Base-by-base conservation (phyloP, 768 basidiomycete species). In the Collybiopsis luxurians region DNA sequence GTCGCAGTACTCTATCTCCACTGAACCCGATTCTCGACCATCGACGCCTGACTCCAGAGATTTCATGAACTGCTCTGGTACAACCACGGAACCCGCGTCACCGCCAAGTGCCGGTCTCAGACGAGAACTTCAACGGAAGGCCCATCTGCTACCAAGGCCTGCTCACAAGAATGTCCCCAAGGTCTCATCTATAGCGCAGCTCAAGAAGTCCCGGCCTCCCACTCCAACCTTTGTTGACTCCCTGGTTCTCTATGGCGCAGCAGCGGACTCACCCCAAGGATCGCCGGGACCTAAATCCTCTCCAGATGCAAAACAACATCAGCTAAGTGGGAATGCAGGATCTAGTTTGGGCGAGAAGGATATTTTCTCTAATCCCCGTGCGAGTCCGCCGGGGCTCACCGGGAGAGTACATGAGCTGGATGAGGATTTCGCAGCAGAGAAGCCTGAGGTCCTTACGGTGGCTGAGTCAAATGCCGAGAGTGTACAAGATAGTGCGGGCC, bases 371-470 rank as follows among this genome's bases (percentile, higher is more conserved):
- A 23, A 15, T 10, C 50, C 50, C 24, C 36, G 10, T 24, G 34
- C 21, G 15, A 51, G 50, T 39, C 50, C 50, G n/a, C 50, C 50
- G 21, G 50, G 50, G 11, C 50, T 51, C 11, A 49, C 48, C 19
- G 48, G 48, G 13, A 34, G n/a, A 24, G 17, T 11, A 6, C 31
- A 30, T 2, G 27, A 23, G 6, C 4, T 30, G 10, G 48, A 49
- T 17, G 2, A 4, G 31, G 17, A 12, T 38, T 13, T 4, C 24
- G 50, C 10, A 5, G 17, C 13, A n/a, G 40, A 6, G 17, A 9
- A 42, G 15, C n/a, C 19, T 15, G n/a, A 42, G 7, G 40, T 17
- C 19, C n/a, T n/a, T 42, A n/a, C 40, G 5, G 7, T 17, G 5
- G 40, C 40, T 42, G 36, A 38, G 17, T 38, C 17, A 38, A 17